phyloP scores from a whole-genome alignment of 768 basidiomycete genomes.

The Lentinula boryana region DNA sequence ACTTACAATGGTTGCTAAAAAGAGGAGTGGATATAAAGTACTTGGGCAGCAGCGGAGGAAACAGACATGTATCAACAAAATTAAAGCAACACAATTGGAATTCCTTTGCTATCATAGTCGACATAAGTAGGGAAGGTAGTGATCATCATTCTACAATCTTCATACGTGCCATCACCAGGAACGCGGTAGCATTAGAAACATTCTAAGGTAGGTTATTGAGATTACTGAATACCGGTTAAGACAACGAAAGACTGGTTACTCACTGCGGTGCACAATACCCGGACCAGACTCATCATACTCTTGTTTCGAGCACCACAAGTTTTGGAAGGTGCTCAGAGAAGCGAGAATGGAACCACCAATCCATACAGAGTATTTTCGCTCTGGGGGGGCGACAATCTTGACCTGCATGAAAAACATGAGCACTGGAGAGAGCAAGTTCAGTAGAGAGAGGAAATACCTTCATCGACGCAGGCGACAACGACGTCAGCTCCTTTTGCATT shows the following conservation, averaged over 20 bases:
- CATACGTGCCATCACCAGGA: background rate
- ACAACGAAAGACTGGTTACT: background rate
- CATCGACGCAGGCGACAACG: constrained; percentile 60
- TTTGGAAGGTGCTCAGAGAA: constrained; percentile 93
- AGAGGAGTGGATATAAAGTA: no score
- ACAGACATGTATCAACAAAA: no score
- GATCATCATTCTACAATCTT: background rate
- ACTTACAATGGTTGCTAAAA: no score
- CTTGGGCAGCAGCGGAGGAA: no score
- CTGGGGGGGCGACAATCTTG: constrained; percentile 57
- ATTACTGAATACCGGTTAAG: background rate
- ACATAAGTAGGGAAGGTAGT: background rate
- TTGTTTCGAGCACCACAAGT: constrained; percentile 90
- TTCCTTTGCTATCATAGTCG: no score
- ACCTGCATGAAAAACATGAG: constrained; percentile 33
- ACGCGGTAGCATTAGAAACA: constrained; percentile 11
- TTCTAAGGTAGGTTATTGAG: constrained; percentile 3
- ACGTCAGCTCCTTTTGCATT: constrained; percentile 69
- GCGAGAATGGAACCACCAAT: constrained; percentile 85
- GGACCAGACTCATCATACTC: constrained; percentile 81
- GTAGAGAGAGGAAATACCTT: constrained; percentile 32
- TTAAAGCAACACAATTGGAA: no score
- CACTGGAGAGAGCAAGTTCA: constrained; percentile 4
- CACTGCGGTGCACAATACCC: constrained; percentile 39
- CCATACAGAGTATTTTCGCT: constrained; percentile 83